Evolutionary conservation across 345 rosid species (phyloP), one percentile per base, ranked within the genome.

Genomic region (Pugionium cornutum): DNA sequence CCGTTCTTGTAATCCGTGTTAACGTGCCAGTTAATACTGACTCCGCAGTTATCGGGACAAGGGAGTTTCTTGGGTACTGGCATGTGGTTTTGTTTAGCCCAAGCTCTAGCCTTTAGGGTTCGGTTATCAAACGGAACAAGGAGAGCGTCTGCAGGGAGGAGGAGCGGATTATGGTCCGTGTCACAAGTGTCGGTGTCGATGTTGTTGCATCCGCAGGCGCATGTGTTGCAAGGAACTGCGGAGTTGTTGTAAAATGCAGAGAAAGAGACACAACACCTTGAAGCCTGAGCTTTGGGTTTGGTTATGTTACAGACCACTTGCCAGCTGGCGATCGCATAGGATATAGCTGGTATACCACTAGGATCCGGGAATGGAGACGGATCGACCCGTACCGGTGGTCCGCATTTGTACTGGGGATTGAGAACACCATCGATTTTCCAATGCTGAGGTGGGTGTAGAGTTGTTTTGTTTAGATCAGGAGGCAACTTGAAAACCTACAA

Each of bases 181-280:
- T 84, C 77, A 52, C 99, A 94, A 2, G 68, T 77, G 10, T 60
- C 54, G 0, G 81, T 71, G 30, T 80, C 74, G 1, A 73, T 51
- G 46, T 85, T 33, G 1, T 75, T 69, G 55, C 99, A 95, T 9
- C 97, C 99, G 7, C 99, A 95, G 18, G 99, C 97, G 7, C 99
- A 91, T 2, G 99, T 88, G 35, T 72, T 79, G 74, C 99, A 95
- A 1, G 99, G 99, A 46, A 95, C 62, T 4, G 79, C 85, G 1
- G 95, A 87, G 11, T 75, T 83, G 43, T 83, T 89, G 79, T 88
- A 95, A 62, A 78, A 95, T 9, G 99, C 96, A 7, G 97, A 88
- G 83, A 87, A 91, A 0, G 99, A 88, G n/a, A 91, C 99, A 39
- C 99, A 95, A 62, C 96, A 95, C 44, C 76, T 75, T 1, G 97